Percentiles rank a stretch among this genome's conserved stretches.
These are phyloP conservation scores for Westerdykella sp. DNA, from an alignment of 2,329 filamentous ascomycete species.

Conservation along the genomic window DNA sequence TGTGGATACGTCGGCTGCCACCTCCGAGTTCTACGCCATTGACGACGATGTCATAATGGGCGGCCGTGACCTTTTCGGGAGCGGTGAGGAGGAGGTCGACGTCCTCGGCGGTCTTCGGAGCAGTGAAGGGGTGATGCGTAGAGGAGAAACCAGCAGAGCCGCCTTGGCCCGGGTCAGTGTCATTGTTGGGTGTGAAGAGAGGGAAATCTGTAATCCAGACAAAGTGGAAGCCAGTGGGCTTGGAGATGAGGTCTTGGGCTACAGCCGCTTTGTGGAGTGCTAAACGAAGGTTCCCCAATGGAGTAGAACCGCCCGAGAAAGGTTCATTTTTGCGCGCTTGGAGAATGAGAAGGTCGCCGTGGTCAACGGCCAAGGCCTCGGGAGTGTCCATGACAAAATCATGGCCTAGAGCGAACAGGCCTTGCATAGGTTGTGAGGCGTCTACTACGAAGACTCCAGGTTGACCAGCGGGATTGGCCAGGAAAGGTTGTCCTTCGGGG, in stretches of 20 bases:
- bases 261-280: slow-evolving; percentile 65
- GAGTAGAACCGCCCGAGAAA: slow-evolving; percentile 65
- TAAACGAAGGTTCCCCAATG: slow-evolving; percentile 65
- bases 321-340: slow-evolving; percentile 66
- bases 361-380: slow-evolving; percentile 47
- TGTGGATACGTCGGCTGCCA: slow-evolving; percentile 87
- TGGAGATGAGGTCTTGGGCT: slow-evolving; percentile 52
- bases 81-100: slow-evolving; percentile 66
- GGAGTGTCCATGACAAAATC: slow-evolving; percentile 58
- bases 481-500: slow-evolving; percentile 52
- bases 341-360: slow-evolving; percentile 71
- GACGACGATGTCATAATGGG: slow-evolving; percentile 93
- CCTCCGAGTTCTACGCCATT: slow-evolving; percentile 94
- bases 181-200: slow-evolving; percentile 71
- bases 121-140: slow-evolving; percentile 94
- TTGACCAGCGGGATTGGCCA: slow-evolving; percentile 66
- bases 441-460: slow-evolving; percentile 76
- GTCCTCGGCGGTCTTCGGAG: slow-evolving; percentile 66
- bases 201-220: slow-evolving; percentile 89
- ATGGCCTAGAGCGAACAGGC: slow-evolving; percentile 72
- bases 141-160: slow-evolving; percentile 73
- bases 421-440: slow-evolving; percentile 63
- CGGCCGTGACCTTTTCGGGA: slow-evolving; percentile 67
- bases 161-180: slow-evolving; percentile 68
- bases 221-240: slow-evolving; percentile 55